These are phyloP conservation scores for Aureobasidium sp. DNA, from an alignment of 2,329 filamentous ascomycete species.

Conservation along the genomic window DNA sequence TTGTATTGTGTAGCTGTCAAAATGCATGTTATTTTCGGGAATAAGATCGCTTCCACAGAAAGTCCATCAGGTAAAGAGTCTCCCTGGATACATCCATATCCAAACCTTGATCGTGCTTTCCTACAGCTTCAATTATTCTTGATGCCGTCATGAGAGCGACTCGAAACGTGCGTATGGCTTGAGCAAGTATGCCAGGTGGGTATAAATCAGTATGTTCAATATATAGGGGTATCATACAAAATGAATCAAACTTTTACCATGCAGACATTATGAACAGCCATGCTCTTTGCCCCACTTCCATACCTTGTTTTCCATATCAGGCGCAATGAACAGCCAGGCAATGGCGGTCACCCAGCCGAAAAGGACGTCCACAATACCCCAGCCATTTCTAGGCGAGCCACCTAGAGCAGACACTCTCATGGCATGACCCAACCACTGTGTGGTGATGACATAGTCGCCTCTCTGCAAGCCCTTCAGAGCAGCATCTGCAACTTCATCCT, in stretches of 20 bases:
- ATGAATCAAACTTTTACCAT: neutral
- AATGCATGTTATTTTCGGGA: neutral
- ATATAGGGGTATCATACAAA: neutral
- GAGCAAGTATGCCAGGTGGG: neutral
- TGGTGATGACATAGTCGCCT: conserved; percentile 73
- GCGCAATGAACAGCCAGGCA: conserved; percentile 50
- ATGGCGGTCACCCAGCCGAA: conserved; percentile 48
- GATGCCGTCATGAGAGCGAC: neutral
- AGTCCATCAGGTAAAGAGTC: neutral
- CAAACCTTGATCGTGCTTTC: neutral
- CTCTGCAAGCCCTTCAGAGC: conserved; percentile 69
- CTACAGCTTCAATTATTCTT: neutral
- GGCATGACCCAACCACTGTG: conserved; percentile 62
- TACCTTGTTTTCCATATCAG: conserved; percentile 51
- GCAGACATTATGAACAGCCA: conserved; percentile 27
- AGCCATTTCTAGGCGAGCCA: conserved; percentile 47
- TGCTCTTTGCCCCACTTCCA: conserved; percentile 52
- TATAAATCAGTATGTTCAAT: neutral
- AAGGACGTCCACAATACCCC: conserved; percentile 46
- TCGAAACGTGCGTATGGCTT: too few relatives aligned
- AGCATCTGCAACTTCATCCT: conserved; percentile 65
- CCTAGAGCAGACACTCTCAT: conserved; percentile 58
- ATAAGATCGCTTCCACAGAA: neutral
- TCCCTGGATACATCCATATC: neutral
- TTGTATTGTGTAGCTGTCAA: neutral